Evolutionary conservation across 2,329 filamentous ascomycete species (phyloP).

Genomic region (Paecilomyces sp.): DNA sequence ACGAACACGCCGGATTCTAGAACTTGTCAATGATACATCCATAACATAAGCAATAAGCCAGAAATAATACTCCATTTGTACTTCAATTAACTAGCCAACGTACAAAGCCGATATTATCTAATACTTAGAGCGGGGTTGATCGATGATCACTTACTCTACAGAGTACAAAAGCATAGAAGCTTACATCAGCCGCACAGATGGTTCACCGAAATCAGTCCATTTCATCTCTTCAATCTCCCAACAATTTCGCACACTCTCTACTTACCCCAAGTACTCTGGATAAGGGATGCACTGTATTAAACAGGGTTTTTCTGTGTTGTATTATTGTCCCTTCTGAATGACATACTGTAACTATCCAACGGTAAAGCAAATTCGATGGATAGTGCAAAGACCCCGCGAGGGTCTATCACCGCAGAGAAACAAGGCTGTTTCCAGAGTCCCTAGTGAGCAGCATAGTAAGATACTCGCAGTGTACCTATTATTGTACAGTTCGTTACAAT

Average conservation of each 20-base stretch:
- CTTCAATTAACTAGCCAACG: too few species aligned
- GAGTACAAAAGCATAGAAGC: neutral
- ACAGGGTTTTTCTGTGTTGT: neutral
- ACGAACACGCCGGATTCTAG: neutral
- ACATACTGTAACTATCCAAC: neutral
- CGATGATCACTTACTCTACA: neutral
- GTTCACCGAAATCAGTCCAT: neutral
- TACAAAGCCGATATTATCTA: too few species aligned
- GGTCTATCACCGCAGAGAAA: neutral
- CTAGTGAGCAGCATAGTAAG: too few species aligned
- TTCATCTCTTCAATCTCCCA: neutral
- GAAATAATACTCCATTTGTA: neutral
- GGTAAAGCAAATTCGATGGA: neutral
- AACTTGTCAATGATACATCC: neutral
- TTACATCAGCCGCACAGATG: neutral
- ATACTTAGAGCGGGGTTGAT: neutral
- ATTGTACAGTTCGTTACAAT: too few species aligned
- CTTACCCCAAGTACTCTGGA: neutral
- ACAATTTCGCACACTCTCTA: neutral
- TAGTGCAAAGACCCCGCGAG: neutral
- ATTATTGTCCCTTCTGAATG: neutral
- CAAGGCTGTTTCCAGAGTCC: neutral
- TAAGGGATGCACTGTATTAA: neutral
- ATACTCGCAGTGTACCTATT: too few species aligned
- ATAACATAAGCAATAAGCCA: neutral